A percentile compares a stretch with the other conserved stretches of the same genome.
Evolutionary conservation across 176 grass and related monocot genomes (phyloP).

Genomic region (Leersia perrieri): DNA sequence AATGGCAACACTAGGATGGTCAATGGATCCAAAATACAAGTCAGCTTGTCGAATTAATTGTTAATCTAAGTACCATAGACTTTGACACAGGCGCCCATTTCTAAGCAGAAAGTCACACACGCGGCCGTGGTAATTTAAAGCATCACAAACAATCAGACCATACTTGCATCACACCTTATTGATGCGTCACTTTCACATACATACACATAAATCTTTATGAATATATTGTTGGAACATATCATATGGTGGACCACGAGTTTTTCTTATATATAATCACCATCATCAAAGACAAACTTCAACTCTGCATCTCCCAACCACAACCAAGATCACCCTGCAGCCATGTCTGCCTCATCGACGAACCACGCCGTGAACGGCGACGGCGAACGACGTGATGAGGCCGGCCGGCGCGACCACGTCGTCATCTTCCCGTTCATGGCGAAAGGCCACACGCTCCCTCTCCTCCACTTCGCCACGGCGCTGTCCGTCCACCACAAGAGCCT

Average conservation of each 20-base stretch:
- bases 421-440: conserved; percentile 89
- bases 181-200: no score
- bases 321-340: not conserved
- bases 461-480: conserved; percentile 55
- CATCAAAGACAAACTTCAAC: not conserved
- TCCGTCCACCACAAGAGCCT: conserved; percentile 42
- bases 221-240: not conserved
- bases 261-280: not conserved
- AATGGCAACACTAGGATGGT: not conserved
- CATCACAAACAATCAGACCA: not conserved
- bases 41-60: not conserved
- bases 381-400: not conserved
- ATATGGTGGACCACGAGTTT: no score
- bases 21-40: not conserved
- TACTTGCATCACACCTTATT: not conserved
- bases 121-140: not conserved
- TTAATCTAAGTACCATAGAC: not conserved
- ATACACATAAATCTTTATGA: no score
- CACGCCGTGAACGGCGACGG: not conserved
- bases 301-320: not conserved
- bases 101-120: not conserved
- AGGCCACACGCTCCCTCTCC: conserved; percentile 61
- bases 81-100: not conserved
- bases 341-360: not conserved
- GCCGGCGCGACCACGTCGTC: conserved; percentile 49